phyloP scores from a whole-genome alignment of 2,329 filamentous ascomycete genomes.

The Colletotrichum acutatum region DNA sequence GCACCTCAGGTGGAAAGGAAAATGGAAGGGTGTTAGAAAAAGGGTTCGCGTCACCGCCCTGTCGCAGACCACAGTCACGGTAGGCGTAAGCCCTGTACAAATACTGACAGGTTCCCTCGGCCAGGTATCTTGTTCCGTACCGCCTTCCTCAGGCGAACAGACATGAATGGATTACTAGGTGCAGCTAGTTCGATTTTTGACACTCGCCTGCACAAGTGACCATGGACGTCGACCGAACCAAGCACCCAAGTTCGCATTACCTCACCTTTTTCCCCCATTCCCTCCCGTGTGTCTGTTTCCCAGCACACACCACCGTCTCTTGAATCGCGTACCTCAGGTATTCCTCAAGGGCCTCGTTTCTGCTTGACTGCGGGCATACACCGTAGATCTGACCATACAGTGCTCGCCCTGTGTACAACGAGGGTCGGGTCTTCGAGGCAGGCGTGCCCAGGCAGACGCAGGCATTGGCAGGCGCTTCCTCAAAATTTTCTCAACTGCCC shows the following conservation, averaged over 20 bases:
- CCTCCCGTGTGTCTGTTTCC: constrained; percentile 11
- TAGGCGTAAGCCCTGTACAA: constrained; percentile 15
- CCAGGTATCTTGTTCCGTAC: constrained; percentile 12
- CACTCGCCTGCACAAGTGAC: constrained; percentile 20
- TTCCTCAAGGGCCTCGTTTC: constrained; percentile 9
- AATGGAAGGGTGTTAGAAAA: neutral
- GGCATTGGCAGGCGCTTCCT: constrained; percentile 21
- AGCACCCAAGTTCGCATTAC: constrained; percentile 31
- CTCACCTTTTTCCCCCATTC: constrained; percentile 19
- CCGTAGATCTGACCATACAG: constrained; percentile 21
- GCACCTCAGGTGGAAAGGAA: neutral
- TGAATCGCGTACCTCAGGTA: neutral
- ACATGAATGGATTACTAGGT: neutral
- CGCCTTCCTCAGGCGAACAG: constrained; percentile 2
- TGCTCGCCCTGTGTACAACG: constrained; percentile 23
- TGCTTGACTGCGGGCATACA: neutral
- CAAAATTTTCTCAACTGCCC: constrained; percentile 18
- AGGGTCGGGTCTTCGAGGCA: constrained; percentile 12
- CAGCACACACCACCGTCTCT: constrained; percentile 29
- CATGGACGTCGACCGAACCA: constrained; percentile 33
- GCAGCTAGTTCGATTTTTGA: constrained; percentile 24
- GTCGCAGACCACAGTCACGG: constrained; percentile 2
- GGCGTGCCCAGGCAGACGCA: neutral
- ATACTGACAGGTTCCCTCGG: constrained; percentile 6
- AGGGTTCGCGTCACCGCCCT: constrained; percentile 32